Base-by-base conservation (phyloP, 2,329 filamentous ascomycete genomes). In the Talaromyces piceae region DNA sequence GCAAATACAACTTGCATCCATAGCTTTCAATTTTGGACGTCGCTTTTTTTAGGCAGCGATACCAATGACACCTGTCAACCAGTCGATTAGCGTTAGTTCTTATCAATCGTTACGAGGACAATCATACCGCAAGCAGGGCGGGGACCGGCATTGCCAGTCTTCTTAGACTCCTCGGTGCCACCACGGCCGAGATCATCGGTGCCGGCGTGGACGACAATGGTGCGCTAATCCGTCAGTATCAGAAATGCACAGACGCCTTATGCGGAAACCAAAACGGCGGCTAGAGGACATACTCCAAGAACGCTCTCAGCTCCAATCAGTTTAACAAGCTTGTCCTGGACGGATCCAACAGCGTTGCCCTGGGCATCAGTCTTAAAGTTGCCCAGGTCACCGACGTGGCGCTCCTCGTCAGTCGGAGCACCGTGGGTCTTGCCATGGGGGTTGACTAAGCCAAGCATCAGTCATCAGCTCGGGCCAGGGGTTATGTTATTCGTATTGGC, bases 161-260 rank as follows among this genome's bases (percentile, higher is more conserved):
- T 96, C 80, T 94, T 89, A 67, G 89, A 95, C 79, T 97, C 90
- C 76, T 91, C 88, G 77, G 88, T 84, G 63, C 77, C 88, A 66
- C 90, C 90, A 80, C 87, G 88, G 74, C 93, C 93, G 59, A 98
- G 88, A 69, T 98, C 93, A 70, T 98, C 93, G 61, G 91, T 97
- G 71, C 93, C 93, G 63, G 79, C 84, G 79, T 98, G 93, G 66
- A 94, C 83, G 65, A 98, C 93, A 57, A 98, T 81, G 61, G 93
- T 97, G 69, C 93, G 91, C 88, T 93, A 26, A 39, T 53, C 33
- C 41, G 47, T 4, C 33, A 37, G 33, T 37, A 20, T 37, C 11
- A 37, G 33, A n/a, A n/a, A n/a, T 4, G 12, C 3, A 9, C 31
- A 37, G n/a, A 43, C n/a, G n/a, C 8, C 18, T 25, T n/a, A 12